Conservation (phyloP, 2,329 filamentous ascomycete species). For the Colletotrichum plurivorum region DNA sequence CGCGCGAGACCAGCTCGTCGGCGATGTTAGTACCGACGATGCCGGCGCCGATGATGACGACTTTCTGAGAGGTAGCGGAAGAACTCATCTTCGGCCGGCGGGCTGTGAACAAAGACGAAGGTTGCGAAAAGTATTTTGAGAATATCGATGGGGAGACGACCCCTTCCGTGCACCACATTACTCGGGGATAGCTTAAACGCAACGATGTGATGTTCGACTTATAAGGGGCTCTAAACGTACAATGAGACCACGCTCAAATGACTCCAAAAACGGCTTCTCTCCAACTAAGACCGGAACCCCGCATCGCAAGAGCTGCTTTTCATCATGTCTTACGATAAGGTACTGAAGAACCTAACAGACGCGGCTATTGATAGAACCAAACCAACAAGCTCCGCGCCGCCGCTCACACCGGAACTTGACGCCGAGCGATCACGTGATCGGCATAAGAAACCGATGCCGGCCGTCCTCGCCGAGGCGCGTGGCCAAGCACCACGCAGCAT, state of each 20-base stretch:
- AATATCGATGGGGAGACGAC: background rate
- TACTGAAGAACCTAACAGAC: background rate
- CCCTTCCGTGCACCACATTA: background rate
- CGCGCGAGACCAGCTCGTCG: constrained; percentile 73
- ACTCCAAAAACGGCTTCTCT: constrained; percentile 11
- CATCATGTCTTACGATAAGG: constrained; percentile 15
- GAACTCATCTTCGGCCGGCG: background rate
- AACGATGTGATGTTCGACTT: too few species aligned
- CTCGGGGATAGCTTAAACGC: too few species aligned
- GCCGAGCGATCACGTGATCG: constrained; percentile 44
- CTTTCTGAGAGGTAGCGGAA: constrained; percentile 53
- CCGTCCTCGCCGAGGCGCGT: constrained; percentile 26
- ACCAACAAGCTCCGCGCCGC: background rate
- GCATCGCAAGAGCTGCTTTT: constrained; percentile 1
- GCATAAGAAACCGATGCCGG: constrained; percentile 38
- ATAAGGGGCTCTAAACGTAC: background rate
- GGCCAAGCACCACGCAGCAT: constrained; percentile 2
- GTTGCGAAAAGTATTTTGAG: too few species aligned
- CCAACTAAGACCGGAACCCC: constrained; percentile 9
- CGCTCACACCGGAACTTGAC: constrained; percentile 8
- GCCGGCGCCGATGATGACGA: constrained; percentile 74
- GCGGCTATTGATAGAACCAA: constrained; percentile 21
- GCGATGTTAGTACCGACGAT: constrained; percentile 76
- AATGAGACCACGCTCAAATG: constrained; percentile 16
- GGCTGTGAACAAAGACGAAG: background rate